Conservation (phyloP, 2,329 filamentous ascomycete species). For the Calonectria pauciramosa region DNA sequence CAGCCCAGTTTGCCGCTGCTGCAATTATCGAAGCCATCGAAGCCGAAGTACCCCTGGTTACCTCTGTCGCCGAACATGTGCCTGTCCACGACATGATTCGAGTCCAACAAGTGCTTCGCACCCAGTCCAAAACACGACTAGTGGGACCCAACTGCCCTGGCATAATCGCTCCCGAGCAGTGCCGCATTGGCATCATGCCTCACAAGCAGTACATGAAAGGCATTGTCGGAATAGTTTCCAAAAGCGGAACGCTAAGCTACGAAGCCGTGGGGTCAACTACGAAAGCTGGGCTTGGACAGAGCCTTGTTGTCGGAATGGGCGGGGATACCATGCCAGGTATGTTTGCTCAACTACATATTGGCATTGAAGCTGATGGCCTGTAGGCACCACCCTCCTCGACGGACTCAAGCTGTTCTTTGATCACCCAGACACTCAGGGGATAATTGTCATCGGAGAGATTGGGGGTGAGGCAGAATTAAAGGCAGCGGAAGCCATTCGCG, state of each 20-base stretch:
- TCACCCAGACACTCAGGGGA: constrained; percentile 77
- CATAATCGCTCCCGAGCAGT: constrained; percentile 81
- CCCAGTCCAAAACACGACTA: constrained; percentile 78
- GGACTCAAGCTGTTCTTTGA: constrained; percentile 76
- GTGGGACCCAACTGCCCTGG: constrained; percentile 86
- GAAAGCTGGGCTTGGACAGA: constrained; percentile 80
- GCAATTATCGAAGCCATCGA: constrained; percentile 83
- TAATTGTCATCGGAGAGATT: constrained; percentile 81
- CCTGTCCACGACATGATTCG: constrained; percentile 83
- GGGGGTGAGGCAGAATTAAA: constrained; percentile 79
- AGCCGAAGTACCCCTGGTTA: constrained; percentile 82
- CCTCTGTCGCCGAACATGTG: constrained; percentile 85
- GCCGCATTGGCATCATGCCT: constrained; percentile 61
- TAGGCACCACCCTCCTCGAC: constrained; percentile 77
- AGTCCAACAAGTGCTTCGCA: constrained; percentile 76
- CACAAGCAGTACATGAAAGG: constrained; percentile 64
- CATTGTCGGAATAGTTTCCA: constrained; percentile 81
- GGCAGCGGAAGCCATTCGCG: constrained; percentile 78
- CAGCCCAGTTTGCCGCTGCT: constrained; percentile 73
- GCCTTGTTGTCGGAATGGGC: constrained; percentile 82
- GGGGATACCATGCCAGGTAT: constrained; percentile 79
- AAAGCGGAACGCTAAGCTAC: constrained; percentile 84
- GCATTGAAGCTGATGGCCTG: neutral
- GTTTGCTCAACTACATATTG: neutral
- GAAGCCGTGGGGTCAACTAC: constrained; percentile 83